Base-by-base conservation (phyloP, 345 rosid genomes). In the Pugionium dolabratum region DNA sequence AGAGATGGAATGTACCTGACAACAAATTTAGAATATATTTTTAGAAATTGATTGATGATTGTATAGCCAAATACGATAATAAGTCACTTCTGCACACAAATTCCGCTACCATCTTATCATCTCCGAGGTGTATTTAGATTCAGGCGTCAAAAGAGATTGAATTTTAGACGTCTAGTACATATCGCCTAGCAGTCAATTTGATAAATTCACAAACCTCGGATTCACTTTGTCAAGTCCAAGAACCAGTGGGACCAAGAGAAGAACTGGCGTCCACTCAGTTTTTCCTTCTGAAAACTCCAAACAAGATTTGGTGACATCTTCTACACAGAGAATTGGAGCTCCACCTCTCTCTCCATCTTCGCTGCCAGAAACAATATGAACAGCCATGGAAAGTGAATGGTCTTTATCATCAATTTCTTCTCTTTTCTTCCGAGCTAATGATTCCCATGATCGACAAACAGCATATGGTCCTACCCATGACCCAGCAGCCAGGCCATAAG, bases 391-490 rank as follows among this genome's bases (percentile, higher is more conserved):
- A 80, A 86, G 78, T 6, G 59, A 45, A 9, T 50, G 76, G 47
- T 64, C 64, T 28, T 65, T 77, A 53, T 42, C 61, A 67, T 61
- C 76, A 65, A 61, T 74, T 75, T 80, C 80, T 73, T 74, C 83
- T 73, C 72, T 78, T 71, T 73, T 78, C 62, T 64, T 50, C 57
- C 83, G 86, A 48, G 75, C 77, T 66, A 94, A 85, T 54, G 80
- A 73, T 73, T 88, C 96, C 95, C 96, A 91, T 29, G 97, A 75
- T 58, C 95, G 93, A 78, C 99, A 94, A 76, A 82, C 80, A 48
- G 99, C 97, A 82, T 94, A 94, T 47, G 99, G 99, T 49, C 99
- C 97, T 29, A 94, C 87, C 99, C 99, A 94, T 78, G 97, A 94
- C 65, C 99, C 99, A 78, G 91, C 93, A 51, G 95, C 97, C 73